phyloP scores from a whole-genome alignment of 805 yeast genomes.

The Clavispora santaluciae region DNA sequence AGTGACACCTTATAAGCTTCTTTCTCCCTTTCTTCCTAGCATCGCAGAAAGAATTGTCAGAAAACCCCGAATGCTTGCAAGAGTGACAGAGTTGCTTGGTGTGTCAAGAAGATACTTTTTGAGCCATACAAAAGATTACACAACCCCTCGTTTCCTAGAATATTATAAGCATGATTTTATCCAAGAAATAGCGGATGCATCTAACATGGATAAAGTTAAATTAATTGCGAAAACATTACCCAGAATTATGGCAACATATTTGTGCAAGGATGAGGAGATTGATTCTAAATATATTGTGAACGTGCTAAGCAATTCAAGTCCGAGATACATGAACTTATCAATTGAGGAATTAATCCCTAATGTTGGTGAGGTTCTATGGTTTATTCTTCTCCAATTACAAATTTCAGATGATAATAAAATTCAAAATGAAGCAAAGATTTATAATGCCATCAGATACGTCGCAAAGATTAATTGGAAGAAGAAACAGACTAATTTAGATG shows the following conservation, averaged over 20 bases:
- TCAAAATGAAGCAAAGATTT: constrained; percentile 31
- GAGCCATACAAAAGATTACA: constrained; percentile 62
- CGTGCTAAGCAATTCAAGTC: constrained; percentile 50
- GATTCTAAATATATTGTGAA: constrained; percentile 48
- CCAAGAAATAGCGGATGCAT: constrained; percentile 53
- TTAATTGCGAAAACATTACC: constrained; percentile 47
- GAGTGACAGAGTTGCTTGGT: constrained; percentile 61
- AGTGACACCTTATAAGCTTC: constrained; percentile 70
- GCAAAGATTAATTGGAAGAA: constrained; percentile 23
- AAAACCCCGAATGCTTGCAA: constrained; percentile 50
- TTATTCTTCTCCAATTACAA: constrained; percentile 28
- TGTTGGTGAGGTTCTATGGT: constrained; percentile 38
- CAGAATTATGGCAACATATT: constrained; percentile 52
- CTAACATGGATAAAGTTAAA: constrained; percentile 41
- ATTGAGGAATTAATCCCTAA: constrained; percentile 32
- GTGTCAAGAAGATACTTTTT: constrained; percentile 60
- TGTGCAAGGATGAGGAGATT: constrained; percentile 46
- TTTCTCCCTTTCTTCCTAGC: constrained; percentile 75
- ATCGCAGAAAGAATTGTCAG: constrained; percentile 62
- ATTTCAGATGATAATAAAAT: constrained; percentile 25
- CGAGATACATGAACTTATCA: constrained; percentile 34
- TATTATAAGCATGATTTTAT: constrained; percentile 61
- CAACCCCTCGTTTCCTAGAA: constrained; percentile 71
- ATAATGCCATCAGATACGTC: constrained; percentile 40
- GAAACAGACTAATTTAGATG: constrained; percentile 6